A percentile compares a stretch with the other conserved stretches of the same genome.
Conservation (phyloP, 2,329 filamentous ascomycete genomes). For the Stemphylium vesicarium region DNA sequence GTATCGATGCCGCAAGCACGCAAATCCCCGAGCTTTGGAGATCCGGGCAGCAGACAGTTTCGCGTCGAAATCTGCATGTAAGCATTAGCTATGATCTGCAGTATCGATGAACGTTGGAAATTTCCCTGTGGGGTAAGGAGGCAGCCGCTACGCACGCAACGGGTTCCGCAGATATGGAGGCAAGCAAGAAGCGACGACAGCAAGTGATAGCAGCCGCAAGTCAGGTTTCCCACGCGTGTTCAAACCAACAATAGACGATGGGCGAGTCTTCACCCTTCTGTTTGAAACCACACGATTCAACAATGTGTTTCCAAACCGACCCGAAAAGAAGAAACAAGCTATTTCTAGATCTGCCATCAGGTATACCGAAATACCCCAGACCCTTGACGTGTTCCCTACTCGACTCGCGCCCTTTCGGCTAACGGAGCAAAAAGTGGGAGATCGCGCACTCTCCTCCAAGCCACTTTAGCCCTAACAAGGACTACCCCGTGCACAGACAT, state of each 20-base stretch:
- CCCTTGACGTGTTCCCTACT: background rate
- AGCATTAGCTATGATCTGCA: background rate
- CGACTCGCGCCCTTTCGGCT: background rate
- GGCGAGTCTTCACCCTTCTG: background rate
- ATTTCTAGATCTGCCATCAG: slow-evolving; percentile 1
- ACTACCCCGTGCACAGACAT: slow-evolving; percentile 9
- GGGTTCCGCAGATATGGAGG: too few species aligned
- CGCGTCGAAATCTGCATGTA: background rate
- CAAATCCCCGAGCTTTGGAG: background rate
- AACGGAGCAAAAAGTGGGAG: background rate
- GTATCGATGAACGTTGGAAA: background rate
- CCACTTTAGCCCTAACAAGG: background rate
- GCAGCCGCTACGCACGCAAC: background rate
- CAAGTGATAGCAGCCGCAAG: too few species aligned
- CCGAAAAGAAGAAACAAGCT: background rate
- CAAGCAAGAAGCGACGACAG: too few species aligned
- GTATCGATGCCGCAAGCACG: background rate
- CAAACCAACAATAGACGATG: background rate
- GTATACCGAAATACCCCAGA: background rate
- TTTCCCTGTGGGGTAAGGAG: background rate
- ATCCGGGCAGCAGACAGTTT: background rate
- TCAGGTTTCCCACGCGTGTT: too few species aligned
- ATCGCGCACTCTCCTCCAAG: too few species aligned
- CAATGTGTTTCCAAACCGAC: background rate
- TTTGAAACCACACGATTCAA: background rate